Evolutionary conservation across 1,284 basidiomycete species (phyloP).

Genomic region (Pisolithus thermaeus): DNA sequence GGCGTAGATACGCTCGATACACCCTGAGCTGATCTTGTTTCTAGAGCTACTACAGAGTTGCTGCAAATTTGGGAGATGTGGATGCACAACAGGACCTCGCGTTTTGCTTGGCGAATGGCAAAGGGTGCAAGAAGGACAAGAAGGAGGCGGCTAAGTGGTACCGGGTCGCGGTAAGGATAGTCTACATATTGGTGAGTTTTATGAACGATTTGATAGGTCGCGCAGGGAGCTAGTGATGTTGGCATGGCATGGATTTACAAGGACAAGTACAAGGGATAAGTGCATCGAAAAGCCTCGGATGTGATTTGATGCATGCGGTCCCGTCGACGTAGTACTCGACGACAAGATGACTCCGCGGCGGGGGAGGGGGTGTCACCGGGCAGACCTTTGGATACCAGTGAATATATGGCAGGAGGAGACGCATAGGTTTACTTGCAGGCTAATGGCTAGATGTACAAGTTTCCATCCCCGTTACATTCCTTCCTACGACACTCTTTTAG

Average conservation of each 20-base stretch:
- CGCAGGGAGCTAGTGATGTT: conserved; percentile 73
- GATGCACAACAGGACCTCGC: conserved; percentile 85
- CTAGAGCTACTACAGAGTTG: conserved; percentile 81
- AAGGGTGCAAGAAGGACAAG: conserved; percentile 85
- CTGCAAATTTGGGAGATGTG: conserved; percentile 77
- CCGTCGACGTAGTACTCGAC: conserved; percentile 1
- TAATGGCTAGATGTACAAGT: conserved; percentile 24
- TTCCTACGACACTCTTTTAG: conserved; percentile 12
- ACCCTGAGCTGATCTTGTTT: not conserved
- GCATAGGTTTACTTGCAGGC: conserved; percentile 19
- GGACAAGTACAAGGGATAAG: conserved; percentile 49
- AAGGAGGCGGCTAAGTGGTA: conserved; percentile 88
- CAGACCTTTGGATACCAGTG: conserved; percentile 16
- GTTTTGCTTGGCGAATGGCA: conserved; percentile 81
- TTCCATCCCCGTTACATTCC: conserved; percentile 20
- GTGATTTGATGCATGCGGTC: not conserved
- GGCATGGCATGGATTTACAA: conserved; percentile 88
- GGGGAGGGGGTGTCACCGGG: not conserved
- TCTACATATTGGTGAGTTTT: not conserved
- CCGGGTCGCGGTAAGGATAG: conserved; percentile 63
- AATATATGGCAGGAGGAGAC: conserved; percentile 15
- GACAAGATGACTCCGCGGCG: conserved; percentile 11
- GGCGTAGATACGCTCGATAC: not conserved
- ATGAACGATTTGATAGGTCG: conserved; percentile 39
- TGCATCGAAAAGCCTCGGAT: not conserved